Evolutionary conservation across 2,329 filamentous ascomycete genomes (phyloP), one percentile per base, ranked within the genome.

Genomic region (Ilyonectria destructans): DNA sequence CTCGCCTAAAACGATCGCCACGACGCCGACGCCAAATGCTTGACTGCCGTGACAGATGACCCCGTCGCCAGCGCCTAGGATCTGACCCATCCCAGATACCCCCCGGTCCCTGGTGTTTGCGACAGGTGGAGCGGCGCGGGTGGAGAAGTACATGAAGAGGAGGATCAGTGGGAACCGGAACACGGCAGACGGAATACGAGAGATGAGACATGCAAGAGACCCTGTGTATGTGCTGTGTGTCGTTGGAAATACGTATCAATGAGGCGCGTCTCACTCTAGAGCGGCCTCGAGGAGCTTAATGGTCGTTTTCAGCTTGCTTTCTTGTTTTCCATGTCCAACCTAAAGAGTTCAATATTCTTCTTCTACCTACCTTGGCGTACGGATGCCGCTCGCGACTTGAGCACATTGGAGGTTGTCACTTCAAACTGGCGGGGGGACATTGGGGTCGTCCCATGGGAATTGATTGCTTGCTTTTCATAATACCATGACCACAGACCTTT

Each of bases 381-480:
- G 31, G 29, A 19, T 15, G 17, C n/a, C 29, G 29, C 31, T 8
- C 51, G 12, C n/a, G 19, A 21, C 15, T 33, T 23, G 51, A 2
- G n/a, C 19, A 23, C n/a, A 15, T 37, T 21, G n/a, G 6, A 23
- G 19, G 31, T 35, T 23, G n/a, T 40, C 33, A n/a, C 26, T 13
- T 12, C 29, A 40, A 54, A 54, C n/a, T 19, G 52, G 23, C 12
- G 13, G 31, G 23, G 19, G 29, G 19, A 46, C 31, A 35, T 49
- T 19, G 31, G 19, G 35, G 7, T 35, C 37, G 31, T 68, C 23
- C 51, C 62, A 71, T 68, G 59, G 58, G 62, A 75, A 62, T 63
- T 73, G 58, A 64, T 69, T 74, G 71, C 71, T 73, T 71, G 64
- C 69, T 71, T 76, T 65, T 71, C 33, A 67, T 64, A 62, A 58